These are phyloP conservation scores for Botrytis paeoniae DNA, from an alignment of 2,329 filamentous ascomycete genomes.

Conservation along the genomic window DNA sequence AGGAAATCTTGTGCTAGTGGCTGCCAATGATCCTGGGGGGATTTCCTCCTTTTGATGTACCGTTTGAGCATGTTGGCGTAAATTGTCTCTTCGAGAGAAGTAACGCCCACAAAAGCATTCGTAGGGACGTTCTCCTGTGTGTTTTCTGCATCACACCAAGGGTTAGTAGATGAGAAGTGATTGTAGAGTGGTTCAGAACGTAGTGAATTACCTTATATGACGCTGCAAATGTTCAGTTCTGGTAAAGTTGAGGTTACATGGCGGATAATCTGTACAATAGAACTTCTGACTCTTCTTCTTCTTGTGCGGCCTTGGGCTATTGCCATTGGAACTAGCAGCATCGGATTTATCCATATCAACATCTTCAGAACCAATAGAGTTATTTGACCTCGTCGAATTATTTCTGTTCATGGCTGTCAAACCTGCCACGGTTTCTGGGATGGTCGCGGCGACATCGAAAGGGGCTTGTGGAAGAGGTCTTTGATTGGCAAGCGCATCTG, in stretches of 20 bases:
- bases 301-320: slow-evolving; percentile 70
- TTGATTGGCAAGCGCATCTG: slow-evolving; percentile 45
- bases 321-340: slow-evolving; percentile 58
- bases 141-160: slow-evolving; percentile 62
- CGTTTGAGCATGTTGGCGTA: slow-evolving; percentile 94
- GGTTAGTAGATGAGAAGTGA: slow-evolving; percentile 18
- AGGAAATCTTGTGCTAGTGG: slow-evolving; percentile 87
- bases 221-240: slow-evolving; percentile 91
- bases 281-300: slow-evolving; percentile 98
- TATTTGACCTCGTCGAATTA: slow-evolving; percentile 59
- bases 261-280: slow-evolving; percentile 92
- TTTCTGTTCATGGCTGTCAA: slow-evolving; percentile 47
- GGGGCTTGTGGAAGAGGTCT: slow-evolving; percentile 55
- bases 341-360: slow-evolving; percentile 70
- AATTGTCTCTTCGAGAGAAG: slow-evolving; percentile 91
- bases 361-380: slow-evolving; percentile 64
- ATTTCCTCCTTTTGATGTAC: slow-evolving; percentile 98
- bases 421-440: slow-evolving; percentile 47
- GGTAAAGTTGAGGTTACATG: slow-evolving; percentile 92
- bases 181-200: slow-evolving; percentile 22
- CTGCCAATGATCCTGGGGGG: slow-evolving; percentile 86
- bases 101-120: slow-evolving; percentile 91
- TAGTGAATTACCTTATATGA: slow-evolving; percentile 71
- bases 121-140: slow-evolving; percentile 94
- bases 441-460: slow-evolving; percentile 46